Evolutionary conservation across 768 basidiomycete genomes (phyloP), one percentile per base, ranked within the genome.

Genomic region (Amanita molliuscula): DNA sequence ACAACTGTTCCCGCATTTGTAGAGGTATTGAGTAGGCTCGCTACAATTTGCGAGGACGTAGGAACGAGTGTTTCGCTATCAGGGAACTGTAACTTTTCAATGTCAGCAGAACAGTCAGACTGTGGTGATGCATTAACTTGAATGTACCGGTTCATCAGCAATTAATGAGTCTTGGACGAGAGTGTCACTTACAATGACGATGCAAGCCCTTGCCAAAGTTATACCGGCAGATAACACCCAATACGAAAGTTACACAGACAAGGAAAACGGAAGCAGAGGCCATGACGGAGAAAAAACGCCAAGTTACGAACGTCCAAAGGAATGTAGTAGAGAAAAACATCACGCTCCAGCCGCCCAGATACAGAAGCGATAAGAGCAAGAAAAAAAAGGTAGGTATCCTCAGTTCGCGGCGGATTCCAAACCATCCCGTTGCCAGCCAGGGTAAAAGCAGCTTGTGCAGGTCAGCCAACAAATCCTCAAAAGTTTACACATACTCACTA

Each of bases 151-250:
- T 16, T 28, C 26, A 29, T 44, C 26, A 44, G 42, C 6, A 28
- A 28, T 44, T 10, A 18, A 16, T 15, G 28, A 31, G n/a, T 18
- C 28, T 28, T 10, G 18, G 28, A n/a, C 9, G 23, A 46, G 45
- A 16, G 16, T 37, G 16, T 13, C 7, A 67, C 84, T 67, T 54
- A 88, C 86, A 66, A 62, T 82, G 81, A 18, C 73, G 74, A 50
- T 73, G 65, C 51, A 90, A 67, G 20, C 87, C 87, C 62, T 84
- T 86, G 51, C 82, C 84, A 57, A 89, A 89, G 67, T 89, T 88
- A 58, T 77, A 61, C 31, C 80, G 74, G 61, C 86, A 88, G 53
- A 81, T 55, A 31, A 87, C 56, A 2, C 84, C 88, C 42, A 89
- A 60, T 48, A 81, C 55, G 56, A 86, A 70, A 0, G 79, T 72